Percentiles rank a stretch among this genome's conserved stretches.
These are phyloP conservation scores for Phaeoacremonium minimum DNA, from an alignment of 2,329 filamentous ascomycete species.

Conservation along the genomic window DNA sequence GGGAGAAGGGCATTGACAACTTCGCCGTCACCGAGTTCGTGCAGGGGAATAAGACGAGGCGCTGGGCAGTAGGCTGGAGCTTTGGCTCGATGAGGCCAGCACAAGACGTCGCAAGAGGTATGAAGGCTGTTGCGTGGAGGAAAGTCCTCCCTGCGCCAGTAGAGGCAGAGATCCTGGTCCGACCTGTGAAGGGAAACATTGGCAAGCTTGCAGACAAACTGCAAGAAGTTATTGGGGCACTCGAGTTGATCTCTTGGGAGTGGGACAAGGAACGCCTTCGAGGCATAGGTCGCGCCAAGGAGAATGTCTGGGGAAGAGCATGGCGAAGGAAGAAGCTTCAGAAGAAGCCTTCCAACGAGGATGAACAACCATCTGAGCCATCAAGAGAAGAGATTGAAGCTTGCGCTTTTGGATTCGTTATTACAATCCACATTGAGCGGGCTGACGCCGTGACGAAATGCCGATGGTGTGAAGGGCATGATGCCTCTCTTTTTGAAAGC, in stretches of 20 bases:
- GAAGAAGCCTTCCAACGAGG: constrained; percentile 19
- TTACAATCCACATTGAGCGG: constrained; percentile 39
- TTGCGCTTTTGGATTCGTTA: constrained; percentile 53
- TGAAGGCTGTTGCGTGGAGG: constrained; percentile 32
- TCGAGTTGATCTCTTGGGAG: constrained; percentile 59
- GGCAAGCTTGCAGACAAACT: constrained; percentile 27
- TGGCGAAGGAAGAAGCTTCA: constrained; percentile 58
- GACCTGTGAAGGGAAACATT: constrained; percentile 38
- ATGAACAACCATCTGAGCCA: not conserved
- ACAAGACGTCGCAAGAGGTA: constrained; percentile 37
- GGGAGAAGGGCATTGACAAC: constrained; percentile 59
- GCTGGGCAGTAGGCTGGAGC: constrained; percentile 90
- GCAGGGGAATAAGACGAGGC: constrained; percentile 71
- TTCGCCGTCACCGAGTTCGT: constrained; percentile 79
- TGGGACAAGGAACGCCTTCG: constrained; percentile 51
- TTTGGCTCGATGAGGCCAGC: constrained; percentile 64
- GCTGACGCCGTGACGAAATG: constrained; percentile 43
- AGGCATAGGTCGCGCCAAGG: constrained; percentile 60
- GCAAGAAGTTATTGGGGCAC: constrained; percentile 40
- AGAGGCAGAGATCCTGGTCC: constrained; percentile 35
- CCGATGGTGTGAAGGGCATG: constrained; percentile 72
- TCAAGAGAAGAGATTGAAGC: constrained; percentile 20
- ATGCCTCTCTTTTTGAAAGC: constrained; percentile 76
- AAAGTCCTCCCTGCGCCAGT: constrained; percentile 38
- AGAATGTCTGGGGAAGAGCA: constrained; percentile 74